These are phyloP conservation scores for Monosporascus sp. DNA, from an alignment of 2,329 filamentous ascomycete genomes.

Conservation along the genomic window DNA sequence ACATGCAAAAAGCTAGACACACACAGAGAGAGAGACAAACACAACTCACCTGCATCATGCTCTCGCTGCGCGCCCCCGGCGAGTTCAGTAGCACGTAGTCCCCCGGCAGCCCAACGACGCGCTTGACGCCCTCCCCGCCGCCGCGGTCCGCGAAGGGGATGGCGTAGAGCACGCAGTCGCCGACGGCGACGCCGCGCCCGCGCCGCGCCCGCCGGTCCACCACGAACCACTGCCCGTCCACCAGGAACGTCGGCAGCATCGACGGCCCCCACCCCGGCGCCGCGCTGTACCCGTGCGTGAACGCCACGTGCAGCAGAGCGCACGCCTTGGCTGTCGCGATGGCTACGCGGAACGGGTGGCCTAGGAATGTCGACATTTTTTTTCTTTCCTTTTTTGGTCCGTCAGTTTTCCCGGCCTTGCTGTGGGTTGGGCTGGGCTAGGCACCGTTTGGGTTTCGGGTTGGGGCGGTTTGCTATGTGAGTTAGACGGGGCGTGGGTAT, in stretches of 20 bases:
- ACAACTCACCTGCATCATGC: constrained; percentile 59
- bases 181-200: constrained; percentile 63
- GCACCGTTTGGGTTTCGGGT: no score
- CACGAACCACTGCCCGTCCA: constrained; percentile 62
- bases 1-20: no score
- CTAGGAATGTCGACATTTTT: constrained; percentile 8
- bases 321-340: constrained; percentile 42
- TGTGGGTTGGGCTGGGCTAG: no score
- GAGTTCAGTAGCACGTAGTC: constrained; percentile 68
- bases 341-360: constrained; percentile 35
- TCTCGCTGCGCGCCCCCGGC: constrained; percentile 41
- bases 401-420: no score
- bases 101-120: constrained; percentile 69
- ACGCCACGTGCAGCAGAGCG: constrained; percentile 44
- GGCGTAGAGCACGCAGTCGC: constrained; percentile 75
- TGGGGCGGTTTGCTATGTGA: no score
- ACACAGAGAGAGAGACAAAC: not conserved
- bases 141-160: constrained; percentile 61
- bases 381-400: no score
- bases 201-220: constrained; percentile 62
- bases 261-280: constrained; percentile 64
- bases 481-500: no score
- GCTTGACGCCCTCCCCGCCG: constrained; percentile 60
- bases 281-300: constrained; percentile 57
- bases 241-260: constrained; percentile 81